These are phyloP conservation scores for Aphanocladium album DNA, from an alignment of 2,329 filamentous ascomycete species.

Conservation along the genomic window DNA sequence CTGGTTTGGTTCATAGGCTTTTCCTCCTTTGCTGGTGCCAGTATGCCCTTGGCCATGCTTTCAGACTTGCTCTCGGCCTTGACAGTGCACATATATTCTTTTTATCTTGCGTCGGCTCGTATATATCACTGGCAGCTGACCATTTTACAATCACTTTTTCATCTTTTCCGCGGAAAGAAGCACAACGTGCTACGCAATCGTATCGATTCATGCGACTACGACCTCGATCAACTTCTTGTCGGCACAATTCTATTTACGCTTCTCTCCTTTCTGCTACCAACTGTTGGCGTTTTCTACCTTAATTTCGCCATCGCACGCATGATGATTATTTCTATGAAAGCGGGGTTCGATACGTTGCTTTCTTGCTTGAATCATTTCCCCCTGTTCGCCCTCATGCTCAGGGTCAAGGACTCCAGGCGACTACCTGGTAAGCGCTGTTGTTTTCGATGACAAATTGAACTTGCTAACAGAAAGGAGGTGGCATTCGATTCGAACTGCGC, in stretches of 20 bases:
- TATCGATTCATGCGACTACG: slow-evolving; percentile 98
- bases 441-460: fast-evolving
- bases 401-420: slow-evolving; percentile 85
- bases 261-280: slow-evolving; percentile 89
- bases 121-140: slow-evolving; percentile 99
- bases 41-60: slow-evolving; percentile 93
- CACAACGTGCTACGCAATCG: slow-evolving; percentile 94
- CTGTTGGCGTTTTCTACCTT: slow-evolving; percentile 92
- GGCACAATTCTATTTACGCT: slow-evolving; percentile 96
- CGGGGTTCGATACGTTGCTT: slow-evolving; percentile 81
- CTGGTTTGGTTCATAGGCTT: slow-evolving; percentile 92
- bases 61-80: slow-evolving; percentile 88
- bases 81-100: slow-evolving; percentile 95
- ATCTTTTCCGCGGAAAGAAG: slow-evolving; percentile 96
- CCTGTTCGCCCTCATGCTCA: slow-evolving; percentile 91
- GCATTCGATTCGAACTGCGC: slow-evolving; percentile 85
- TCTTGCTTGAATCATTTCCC: slow-evolving; percentile 97
- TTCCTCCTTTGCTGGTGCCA: slow-evolving; percentile 91
- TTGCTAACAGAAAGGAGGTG: slow-evolving; percentile 30
- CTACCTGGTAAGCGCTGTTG: slow-evolving; percentile 62
- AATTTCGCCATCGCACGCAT: slow-evolving; percentile 94
- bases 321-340: slow-evolving; percentile 91
- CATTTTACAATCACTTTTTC: slow-evolving; percentile 95
- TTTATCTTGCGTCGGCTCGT: slow-evolving; percentile 92
- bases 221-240: slow-evolving; percentile 90